A percentile compares a stretch with the other conserved stretches of the same genome.
Conservation (phyloP, 257 asterid genomes). For the Solanum okadae region DNA sequence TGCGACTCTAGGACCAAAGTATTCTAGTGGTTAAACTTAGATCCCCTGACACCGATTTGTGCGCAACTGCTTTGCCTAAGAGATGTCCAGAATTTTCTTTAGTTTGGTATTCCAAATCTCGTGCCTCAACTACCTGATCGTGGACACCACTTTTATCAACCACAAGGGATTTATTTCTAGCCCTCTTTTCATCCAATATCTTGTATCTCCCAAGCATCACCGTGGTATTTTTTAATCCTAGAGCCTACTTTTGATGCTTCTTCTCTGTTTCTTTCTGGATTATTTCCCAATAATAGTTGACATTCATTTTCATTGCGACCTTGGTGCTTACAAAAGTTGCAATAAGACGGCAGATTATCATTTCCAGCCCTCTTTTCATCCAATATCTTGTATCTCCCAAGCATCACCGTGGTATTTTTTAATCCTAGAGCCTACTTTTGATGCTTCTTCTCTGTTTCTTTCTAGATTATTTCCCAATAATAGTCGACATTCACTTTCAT, state of each 20-base stretch:
- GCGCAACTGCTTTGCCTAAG: background rate
- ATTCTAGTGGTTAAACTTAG: background rate
- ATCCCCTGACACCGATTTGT: background rate
- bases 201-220: background rate
- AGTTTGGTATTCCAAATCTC: no score
- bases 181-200: background rate
- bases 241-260: background rate
- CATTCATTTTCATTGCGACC: background rate
- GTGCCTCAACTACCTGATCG: no score
- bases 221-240: background rate
- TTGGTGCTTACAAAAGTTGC: background rate
- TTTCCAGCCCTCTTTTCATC: background rate
- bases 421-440: background rate
- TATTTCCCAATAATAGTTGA: background rate
- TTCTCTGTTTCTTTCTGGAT: background rate
- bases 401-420: background rate
- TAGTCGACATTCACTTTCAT: background rate
- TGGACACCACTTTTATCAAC: no score
- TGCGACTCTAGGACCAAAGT: background rate
- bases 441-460: background rate
- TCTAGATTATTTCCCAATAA: background rate
- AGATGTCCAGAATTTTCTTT: no score
- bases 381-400: background rate
- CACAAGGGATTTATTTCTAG: no score
- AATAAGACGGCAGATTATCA: background rate